Percentiles rank a stretch among this genome's conserved stretches.
phyloP scores from a whole-genome alignment of 257 asterid species.

The Phtheirospermum japonicum region DNA sequence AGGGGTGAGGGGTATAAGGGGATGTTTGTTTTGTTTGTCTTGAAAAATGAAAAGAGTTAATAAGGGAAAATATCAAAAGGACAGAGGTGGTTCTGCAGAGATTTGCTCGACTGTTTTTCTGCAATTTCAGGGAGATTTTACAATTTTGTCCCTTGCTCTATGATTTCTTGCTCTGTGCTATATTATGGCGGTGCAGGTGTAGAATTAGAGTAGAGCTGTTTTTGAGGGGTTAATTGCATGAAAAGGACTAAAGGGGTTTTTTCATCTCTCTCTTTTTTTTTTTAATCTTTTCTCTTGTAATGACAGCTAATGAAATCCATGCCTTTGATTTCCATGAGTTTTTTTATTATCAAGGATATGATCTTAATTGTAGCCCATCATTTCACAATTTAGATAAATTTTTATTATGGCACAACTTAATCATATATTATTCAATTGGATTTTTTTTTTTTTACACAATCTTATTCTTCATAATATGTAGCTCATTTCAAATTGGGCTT shows the following conservation, averaged over 20 bases:
- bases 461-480: too few species aligned
- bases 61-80: slow-evolving; percentile 31
- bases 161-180: not conserved
- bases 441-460: too few species aligned
- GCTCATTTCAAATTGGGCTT: too few species aligned
- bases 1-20: slow-evolving; percentile 23
- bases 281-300: too few species aligned
- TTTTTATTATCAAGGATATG: too few species aligned
- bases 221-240: slow-evolving; percentile 24
- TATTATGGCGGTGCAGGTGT: not conserved
- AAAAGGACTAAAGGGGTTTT: slow-evolving; percentile 12
- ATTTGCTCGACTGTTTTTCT: slow-evolving; percentile 41
- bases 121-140: slow-evolving; percentile 25
- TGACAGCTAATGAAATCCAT: not conserved
- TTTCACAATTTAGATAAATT: too few species aligned
- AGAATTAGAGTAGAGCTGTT: too few species aligned
- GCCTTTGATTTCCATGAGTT: not conserved
- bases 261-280: too few species aligned
- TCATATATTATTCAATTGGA: too few species aligned
- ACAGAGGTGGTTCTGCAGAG: slow-evolving; percentile 36
- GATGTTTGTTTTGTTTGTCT: slow-evolving; percentile 43
- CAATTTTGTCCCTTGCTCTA: slow-evolving; percentile 26
- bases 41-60: slow-evolving; percentile 39
- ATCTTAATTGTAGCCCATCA: too few species aligned
- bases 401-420: too few species aligned